Percentiles rank a stretch among this genome's conserved stretches.
These are phyloP conservation scores for Picea sitchensis DNA, from an alignment of 75 land plant genomes.

Conservation along the genomic window DNA sequence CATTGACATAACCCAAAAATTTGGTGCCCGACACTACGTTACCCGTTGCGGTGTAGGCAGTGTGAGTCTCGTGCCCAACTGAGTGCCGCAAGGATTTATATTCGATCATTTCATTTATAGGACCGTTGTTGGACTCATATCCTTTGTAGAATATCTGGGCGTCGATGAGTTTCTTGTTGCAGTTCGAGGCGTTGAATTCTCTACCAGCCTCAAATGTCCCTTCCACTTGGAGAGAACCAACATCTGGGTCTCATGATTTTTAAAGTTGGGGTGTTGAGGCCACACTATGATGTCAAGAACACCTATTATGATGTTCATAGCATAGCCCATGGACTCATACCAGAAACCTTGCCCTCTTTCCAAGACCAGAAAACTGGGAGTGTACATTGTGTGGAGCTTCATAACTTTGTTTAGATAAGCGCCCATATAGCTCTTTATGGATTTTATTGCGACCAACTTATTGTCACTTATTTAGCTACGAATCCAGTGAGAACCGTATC, in stretches of 20 bases:
- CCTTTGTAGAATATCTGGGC: slow-evolving; percentile 54
- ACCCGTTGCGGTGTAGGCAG: slow-evolving; percentile 4
- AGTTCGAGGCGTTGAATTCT: slow-evolving; percentile 27
- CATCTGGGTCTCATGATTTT: too few species aligned
- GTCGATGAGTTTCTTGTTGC: slow-evolving; percentile 67
- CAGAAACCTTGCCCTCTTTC: slow-evolving; percentile 41
- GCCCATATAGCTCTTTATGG: slow-evolving; percentile 37
- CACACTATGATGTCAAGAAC: slow-evolving; percentile 77
- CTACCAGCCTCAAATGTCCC: too few species aligned
- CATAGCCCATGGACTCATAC: slow-evolving; percentile 53
- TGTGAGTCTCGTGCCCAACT: slow-evolving; percentile 45
- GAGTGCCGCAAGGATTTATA: slow-evolving; percentile 67
- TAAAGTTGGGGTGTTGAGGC: too few species aligned
- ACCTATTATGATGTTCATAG: slow-evolving; percentile 69
- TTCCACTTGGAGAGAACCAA: too few species aligned
- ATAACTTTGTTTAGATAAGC: slow-evolving; percentile 26
- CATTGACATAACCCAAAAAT: slow-evolving; percentile 22
- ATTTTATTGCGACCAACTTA: slow-evolving; percentile 32
- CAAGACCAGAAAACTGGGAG: slow-evolving; percentile 41
- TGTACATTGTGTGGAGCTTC: slow-evolving; percentile 44
- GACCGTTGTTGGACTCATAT: slow-evolving; percentile 42
- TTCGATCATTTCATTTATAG: slow-evolving; percentile 48
- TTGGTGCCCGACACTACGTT: slow-evolving; percentile 35
- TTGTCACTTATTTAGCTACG: slow-evolving; percentile 38
- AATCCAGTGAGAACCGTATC: slow-evolving; percentile 68